Base-by-base conservation (phyloP, 1,139 yeast species). In the Blastobotrys niveus region DNA sequence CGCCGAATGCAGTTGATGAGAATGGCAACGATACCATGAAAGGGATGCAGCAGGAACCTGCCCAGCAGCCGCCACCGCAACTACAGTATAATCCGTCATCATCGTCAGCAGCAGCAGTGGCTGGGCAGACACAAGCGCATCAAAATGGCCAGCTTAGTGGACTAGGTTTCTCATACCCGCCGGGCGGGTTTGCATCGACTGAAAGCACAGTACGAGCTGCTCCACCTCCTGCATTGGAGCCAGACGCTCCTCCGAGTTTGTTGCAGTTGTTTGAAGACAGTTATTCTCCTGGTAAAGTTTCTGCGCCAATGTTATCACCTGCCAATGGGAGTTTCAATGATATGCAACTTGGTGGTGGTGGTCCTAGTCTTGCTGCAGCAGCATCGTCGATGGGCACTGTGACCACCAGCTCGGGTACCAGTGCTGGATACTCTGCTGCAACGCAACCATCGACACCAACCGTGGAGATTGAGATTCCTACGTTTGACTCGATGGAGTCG, bases 231-330 rank as follows among this genome's bases (percentile, higher is more conserved):
- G 44, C 44, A 17, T 22, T 35, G 12, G 40, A 34, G 12, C 44
- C 44, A 17, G 34, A 15, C 8, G 43, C 43, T 2, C 43, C 44
- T 3, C 34, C 77, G 58, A 82, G 93, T 2, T 66, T 87, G 34
- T 67, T 82, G 47, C 80, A 80, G 61, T 66, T 87, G 30, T 87
- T 87, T 60, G 88, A 82, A 44, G 75, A 69, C 34, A 21, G 34
- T 8, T 22, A 30, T 43, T 31, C 40, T 24, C 45, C 45, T 8
- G 45, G 45, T 14, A 37, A 36, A 14, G 39, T 34, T 6, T 21
- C 47, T 35, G 43, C 50, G 37, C 38, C 46, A 15, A 26, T 21
- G 2, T 9, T 33, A 2, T 34, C 42, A 4, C 42, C 41, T 7
- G 36, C 31, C 7, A 29, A 17, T 10, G 39, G 29, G 4, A n/a